These are phyloP conservation scores for Rhynchospora breviuscula DNA, from an alignment of 176 grass and related monocot species.

Conservation along the genomic window DNA sequence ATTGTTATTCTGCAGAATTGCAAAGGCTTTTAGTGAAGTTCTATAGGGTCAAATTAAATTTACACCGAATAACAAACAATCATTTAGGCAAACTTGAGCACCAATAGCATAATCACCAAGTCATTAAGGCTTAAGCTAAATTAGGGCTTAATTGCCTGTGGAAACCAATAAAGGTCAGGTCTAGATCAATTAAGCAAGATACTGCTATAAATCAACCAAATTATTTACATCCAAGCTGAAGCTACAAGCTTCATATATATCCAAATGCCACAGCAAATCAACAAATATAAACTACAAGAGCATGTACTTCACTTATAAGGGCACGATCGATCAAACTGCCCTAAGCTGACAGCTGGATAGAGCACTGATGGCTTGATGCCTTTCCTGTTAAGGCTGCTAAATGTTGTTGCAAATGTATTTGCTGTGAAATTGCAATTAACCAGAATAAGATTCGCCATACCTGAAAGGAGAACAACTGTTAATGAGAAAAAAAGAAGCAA, in stretches of 20 bases:
- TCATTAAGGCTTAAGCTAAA: background rate
- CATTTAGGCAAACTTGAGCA: background rate
- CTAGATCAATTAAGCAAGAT: background rate
- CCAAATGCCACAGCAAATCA: slow-evolving; percentile 9
- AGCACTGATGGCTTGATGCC: slow-evolving; percentile 64
- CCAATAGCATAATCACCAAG: too few species aligned
- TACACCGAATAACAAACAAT: background rate
- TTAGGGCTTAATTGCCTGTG: background rate
- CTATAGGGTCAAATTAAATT: background rate
- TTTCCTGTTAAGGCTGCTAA: slow-evolving; percentile 51
- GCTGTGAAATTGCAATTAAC: slow-evolving; percentile 95
- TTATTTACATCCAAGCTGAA: background rate
- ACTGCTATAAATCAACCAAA: background rate
- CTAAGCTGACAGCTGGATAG: slow-evolving; percentile 80
- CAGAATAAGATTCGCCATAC: slow-evolving; percentile 92
- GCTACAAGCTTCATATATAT: background rate
- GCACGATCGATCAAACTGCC: slow-evolving; percentile 66
- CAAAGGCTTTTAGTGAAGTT: background rate
- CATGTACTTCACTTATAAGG: slow-evolving; percentile 78
- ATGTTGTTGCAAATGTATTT: slow-evolving; percentile 72
- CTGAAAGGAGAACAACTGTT: slow-evolving; percentile 29
- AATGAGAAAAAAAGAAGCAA: background rate
- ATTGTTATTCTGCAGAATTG: background rate
- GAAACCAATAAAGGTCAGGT: background rate
- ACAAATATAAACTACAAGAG: slow-evolving; percentile 43